A percentile compares a stretch with the other conserved stretches of the same genome.
phyloP scores from a whole-genome alignment of 306 rosid species.

The Cucumis melo region DNA sequence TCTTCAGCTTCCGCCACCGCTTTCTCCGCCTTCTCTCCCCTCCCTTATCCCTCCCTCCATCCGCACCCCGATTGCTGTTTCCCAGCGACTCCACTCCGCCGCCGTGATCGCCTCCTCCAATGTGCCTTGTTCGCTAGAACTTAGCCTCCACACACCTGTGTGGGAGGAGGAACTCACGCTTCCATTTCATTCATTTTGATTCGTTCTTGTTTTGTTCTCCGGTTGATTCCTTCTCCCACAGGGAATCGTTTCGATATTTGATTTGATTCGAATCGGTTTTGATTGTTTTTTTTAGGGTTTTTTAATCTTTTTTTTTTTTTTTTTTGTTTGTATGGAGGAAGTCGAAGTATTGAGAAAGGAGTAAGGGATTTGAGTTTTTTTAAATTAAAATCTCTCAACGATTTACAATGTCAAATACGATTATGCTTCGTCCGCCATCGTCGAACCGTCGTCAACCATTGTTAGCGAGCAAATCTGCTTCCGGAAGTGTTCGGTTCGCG shows the following conservation, averaged over 20 bases:
- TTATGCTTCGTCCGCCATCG: slow-evolving; percentile 12
- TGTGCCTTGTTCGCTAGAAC: background rate
- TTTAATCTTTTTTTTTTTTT: background rate
- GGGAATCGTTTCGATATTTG: background rate
- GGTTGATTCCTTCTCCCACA: background rate
- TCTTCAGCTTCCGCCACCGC: background rate
- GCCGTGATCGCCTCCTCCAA: background rate
- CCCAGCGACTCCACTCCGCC: background rate
- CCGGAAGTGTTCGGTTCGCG: slow-evolving; percentile 20
- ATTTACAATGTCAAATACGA: slow-evolving; percentile 18
- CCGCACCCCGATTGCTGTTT: background rate
- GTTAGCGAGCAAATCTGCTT: slow-evolving; percentile 3
- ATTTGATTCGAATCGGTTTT: background rate
- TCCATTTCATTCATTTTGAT: background rate
- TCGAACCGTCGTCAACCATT: slow-evolving; percentile 25
- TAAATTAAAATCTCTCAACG: background rate
- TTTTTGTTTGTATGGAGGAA: background rate
- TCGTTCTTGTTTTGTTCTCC: background rate
- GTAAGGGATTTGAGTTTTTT: background rate
- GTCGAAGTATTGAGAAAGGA: background rate
- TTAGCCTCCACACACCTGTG: background rate
- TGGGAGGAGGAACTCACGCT: background rate
- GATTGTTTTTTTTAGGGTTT: background rate
- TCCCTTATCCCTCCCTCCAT: background rate
- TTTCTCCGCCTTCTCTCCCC: background rate